Evolutionary conservation across 2,329 filamentous ascomycete genomes (phyloP).

Genomic region (Coniochaeta hoffmannii): DNA sequence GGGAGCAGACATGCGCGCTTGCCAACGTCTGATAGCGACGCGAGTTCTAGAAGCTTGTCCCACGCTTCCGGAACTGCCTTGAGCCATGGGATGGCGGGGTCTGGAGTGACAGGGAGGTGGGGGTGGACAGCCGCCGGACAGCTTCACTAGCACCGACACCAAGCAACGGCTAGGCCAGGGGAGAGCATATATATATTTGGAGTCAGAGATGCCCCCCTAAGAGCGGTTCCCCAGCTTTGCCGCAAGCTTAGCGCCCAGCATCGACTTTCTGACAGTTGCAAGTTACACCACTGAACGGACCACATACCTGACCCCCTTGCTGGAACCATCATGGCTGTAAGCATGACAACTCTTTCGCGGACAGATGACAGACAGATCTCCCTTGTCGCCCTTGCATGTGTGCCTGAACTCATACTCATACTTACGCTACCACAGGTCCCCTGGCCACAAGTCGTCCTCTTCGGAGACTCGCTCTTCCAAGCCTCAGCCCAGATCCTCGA

Average conservation of each 20-base stretch:
- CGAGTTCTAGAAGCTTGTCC: background rate
- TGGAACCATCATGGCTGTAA: constrained; percentile 15
- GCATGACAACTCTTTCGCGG: background rate
- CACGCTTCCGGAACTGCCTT: background rate
- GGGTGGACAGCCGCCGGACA: background rate
- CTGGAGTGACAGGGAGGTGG: background rate
- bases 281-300: background rate
- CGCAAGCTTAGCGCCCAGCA: background rate
- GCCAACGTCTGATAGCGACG: background rate
- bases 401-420: background rate
- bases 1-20: background rate
- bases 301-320: background rate
- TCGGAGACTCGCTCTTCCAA: constrained; percentile 87
- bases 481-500: constrained; percentile 49
- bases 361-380: background rate
- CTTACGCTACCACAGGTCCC: constrained; percentile 28
- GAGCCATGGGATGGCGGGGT: background rate
- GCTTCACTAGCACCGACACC: background rate
- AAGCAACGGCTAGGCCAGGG: background rate
- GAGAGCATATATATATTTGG: background rate
- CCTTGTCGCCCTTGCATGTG: background rate
- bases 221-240: background rate
- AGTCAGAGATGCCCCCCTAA: background rate
- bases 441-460: constrained; percentile 71
- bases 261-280: background rate